A percentile compares a stretch with the other conserved stretches of the same genome.
Conservation (phyloP, 352 stramenopile genomes). For the Phytophthora fragariaefolia region DNA sequence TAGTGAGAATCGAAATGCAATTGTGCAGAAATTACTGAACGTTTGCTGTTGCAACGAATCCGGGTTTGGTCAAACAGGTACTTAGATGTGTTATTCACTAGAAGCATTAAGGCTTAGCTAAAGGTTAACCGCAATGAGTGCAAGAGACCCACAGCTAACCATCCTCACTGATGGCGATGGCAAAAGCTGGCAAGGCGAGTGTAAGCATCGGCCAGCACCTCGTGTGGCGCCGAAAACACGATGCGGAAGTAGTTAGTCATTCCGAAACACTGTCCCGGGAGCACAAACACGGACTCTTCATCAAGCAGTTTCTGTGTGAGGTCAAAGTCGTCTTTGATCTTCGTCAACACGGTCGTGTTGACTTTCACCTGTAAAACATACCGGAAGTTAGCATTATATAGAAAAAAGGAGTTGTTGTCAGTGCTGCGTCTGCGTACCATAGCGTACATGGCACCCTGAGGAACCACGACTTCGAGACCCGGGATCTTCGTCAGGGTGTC, state of each 20-base stretch:
- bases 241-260: slow-evolving; percentile 81
- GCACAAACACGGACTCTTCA: slow-evolving; percentile 96
- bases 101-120: neutral
- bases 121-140: too few species aligned
- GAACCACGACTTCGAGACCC: slow-evolving; percentile 87
- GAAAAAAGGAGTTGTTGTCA: too few species aligned
- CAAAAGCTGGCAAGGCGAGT: slow-evolving; percentile 66
- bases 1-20: too few species aligned
- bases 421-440: slow-evolving; percentile 72
- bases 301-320: slow-evolving; percentile 94
- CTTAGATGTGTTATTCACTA: neutral
- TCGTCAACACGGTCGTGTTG: slow-evolving; percentile 68
- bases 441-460: slow-evolving; percentile 96
- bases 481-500: slow-evolving; percentile 74
- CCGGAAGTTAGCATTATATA: neutral
- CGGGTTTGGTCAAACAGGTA: neutral
- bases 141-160: too few species aligned
- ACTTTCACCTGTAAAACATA: slow-evolving; percentile 51
- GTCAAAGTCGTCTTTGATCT: slow-evolving; percentile 92
- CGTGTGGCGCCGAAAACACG: slow-evolving; percentile 71
- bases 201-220: slow-evolving; percentile 73
- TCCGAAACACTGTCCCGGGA: slow-evolving; percentile 87
- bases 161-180: slow-evolving; percentile 46
- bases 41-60: too few species aligned
- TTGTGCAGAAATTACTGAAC: too few species aligned